phyloP scores from a whole-genome alignment of 2,329 filamentous ascomycete genomes.

The Paracoccidioides lutzii region DNA sequence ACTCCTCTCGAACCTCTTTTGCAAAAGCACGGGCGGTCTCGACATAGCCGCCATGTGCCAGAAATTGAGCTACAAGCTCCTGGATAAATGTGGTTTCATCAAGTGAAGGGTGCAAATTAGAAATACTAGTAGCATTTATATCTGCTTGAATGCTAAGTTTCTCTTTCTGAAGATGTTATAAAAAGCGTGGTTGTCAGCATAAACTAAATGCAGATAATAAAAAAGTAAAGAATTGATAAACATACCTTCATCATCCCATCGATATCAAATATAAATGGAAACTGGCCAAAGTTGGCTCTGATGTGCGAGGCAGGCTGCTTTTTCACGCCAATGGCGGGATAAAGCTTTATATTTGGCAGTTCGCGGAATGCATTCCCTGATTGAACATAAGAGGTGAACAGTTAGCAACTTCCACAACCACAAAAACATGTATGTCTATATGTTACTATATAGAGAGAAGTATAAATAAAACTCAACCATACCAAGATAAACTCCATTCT shows the following conservation, averaged over 20 bases:
- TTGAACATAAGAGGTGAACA: background rate
- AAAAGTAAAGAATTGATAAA: constrained; percentile 7
- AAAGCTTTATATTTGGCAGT: constrained; percentile 31
- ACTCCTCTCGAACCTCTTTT: constrained; percentile 63
- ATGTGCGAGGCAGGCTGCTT: constrained; percentile 46
- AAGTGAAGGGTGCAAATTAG: constrained; percentile 48
- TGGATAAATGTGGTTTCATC: constrained; percentile 71
- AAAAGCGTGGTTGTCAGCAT: background rate
- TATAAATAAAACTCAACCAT: background rate
- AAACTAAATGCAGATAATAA: background rate
- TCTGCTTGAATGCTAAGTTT: constrained; percentile 45
- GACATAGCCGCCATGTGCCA: constrained; percentile 90
- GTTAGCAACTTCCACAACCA: background rate
- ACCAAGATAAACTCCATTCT: constrained; percentile 49
- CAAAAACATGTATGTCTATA: background rate
- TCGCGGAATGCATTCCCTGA: constrained; percentile 45
- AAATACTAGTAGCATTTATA: constrained; percentile 48
- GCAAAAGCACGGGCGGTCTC: constrained; percentile 85
- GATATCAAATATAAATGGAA: constrained; percentile 81
- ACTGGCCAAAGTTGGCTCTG: constrained; percentile 50
- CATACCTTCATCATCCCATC: constrained; percentile 68
- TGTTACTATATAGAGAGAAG: background rate
- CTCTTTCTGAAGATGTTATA: constrained; percentile 41
- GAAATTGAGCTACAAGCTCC: constrained; percentile 70
- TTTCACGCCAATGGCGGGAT: constrained; percentile 53